Evolutionary conservation across 208 protist genomes (phyloP).

Genomic region (Trichomonas vaginalis): DNA sequence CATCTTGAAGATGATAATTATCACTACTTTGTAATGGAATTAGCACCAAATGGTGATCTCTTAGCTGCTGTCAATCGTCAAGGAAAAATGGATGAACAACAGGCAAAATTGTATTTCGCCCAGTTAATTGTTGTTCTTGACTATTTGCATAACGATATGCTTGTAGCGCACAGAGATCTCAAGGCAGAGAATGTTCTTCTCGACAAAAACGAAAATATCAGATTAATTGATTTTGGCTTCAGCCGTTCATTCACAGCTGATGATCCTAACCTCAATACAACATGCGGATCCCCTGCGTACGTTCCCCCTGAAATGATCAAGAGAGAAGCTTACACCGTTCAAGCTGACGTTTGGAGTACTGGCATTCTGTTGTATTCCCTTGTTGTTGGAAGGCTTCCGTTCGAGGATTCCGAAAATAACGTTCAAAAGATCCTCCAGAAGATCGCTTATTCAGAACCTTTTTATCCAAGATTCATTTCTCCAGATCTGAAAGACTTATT

Average conservation of each 20-base stretch:
- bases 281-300: constrained; percentile 24
- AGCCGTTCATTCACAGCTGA: background rate
- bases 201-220: background rate
- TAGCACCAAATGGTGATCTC: constrained; percentile 19
- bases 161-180: constrained; percentile 24
- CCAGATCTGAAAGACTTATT: background rate
- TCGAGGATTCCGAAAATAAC: background rate
- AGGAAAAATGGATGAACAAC: constrained; percentile 10
- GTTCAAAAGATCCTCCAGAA: background rate
- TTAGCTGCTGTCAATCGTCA: constrained; percentile 16
- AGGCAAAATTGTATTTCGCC: constrained; percentile 7
- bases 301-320: constrained; percentile 26
- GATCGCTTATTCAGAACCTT: background rate
- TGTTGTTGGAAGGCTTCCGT: background rate
- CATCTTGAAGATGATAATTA: background rate
- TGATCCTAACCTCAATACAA: constrained; percentile 5
- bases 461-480: background rate
- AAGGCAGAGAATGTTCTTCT: constrained; percentile 25
- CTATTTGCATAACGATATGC: constrained; percentile 15
- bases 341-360: background rate
- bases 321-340: background rate
- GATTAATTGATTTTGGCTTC: constrained; percentile 26
- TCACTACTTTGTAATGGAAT: constrained; percentile 20
- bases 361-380: background rate
- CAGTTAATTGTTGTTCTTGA: constrained; percentile 21